Percentiles rank a stretch among this genome's conserved stretches.
Evolutionary conservation across 768 basidiomycete genomes (phyloP).

Genomic region (Serendipita sp.): DNA sequence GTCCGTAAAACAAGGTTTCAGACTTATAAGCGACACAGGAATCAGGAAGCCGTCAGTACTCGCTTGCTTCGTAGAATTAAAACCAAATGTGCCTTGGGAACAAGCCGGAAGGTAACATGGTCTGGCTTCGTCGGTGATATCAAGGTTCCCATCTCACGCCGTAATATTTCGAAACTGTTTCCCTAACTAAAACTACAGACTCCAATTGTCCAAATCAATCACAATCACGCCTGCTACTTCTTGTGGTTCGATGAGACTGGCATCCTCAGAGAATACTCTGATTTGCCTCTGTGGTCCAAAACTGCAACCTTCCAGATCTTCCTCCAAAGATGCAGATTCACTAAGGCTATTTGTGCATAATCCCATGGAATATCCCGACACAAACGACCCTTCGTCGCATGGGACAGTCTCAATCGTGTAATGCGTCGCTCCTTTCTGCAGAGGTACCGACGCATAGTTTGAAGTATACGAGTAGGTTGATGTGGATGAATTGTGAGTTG

Average conservation of each 20-base stretch:
- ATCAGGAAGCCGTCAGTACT: too few relatives aligned
- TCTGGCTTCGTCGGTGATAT: too few relatives aligned
- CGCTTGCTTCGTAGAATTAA: too few relatives aligned
- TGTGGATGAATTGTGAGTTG: background rate
- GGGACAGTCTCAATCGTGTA: background rate
- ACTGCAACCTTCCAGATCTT: background rate
- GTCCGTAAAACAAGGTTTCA: too few relatives aligned
- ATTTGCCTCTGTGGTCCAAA: background rate
- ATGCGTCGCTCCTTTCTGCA: background rate
- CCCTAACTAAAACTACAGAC: background rate
- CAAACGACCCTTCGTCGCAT: background rate
- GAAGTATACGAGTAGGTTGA: background rate
- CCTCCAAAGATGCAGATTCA: background rate
- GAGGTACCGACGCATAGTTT: background rate
- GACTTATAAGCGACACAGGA: too few relatives aligned
- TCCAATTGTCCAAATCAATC: conserved; percentile 6
- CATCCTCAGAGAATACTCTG: background rate
- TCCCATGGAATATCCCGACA: conserved; percentile 2
- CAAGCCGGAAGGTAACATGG: too few relatives aligned
- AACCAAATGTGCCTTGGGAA: too few relatives aligned
- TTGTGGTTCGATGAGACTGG: background rate
- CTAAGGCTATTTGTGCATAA: background rate
- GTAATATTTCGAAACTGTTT: background rate
- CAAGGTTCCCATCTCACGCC: too few relatives aligned
- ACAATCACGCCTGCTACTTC: background rate